These are phyloP conservation scores for Sugiyamaella lignohabitans DNA, from an alignment of 805 yeast species.

Conservation along the genomic window DNA sequence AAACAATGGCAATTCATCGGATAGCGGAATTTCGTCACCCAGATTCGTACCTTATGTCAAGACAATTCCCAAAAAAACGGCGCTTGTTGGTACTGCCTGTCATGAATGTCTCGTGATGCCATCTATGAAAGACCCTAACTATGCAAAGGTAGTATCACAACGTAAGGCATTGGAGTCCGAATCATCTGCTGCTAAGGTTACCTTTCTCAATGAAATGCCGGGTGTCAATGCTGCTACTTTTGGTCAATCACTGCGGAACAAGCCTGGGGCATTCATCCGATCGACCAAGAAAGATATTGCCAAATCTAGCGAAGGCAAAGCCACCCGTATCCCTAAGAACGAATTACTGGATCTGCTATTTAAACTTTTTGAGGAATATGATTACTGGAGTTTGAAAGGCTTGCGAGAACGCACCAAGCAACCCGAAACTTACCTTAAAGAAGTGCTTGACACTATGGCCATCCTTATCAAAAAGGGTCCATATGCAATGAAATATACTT, in stretches of 20 bases:
- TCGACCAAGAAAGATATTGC: slow-evolving; percentile 30
- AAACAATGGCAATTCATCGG: background rate
- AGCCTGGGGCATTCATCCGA: slow-evolving; percentile 63
- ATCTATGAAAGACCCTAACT: slow-evolving; percentile 62
- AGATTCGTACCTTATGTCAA: slow-evolving; percentile 73
- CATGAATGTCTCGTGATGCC: slow-evolving; percentile 92
- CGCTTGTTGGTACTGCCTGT: slow-evolving; percentile 76
- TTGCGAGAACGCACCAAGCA: slow-evolving; percentile 89
- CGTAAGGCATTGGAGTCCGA: slow-evolving; percentile 40
- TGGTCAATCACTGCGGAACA: slow-evolving; percentile 70
- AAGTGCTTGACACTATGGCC: slow-evolving; percentile 85
- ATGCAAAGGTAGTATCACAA: slow-evolving; percentile 53
- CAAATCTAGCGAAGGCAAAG: slow-evolving; percentile 63
- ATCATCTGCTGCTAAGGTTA: slow-evolving; percentile 54
- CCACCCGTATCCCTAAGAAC: slow-evolving; percentile 89
- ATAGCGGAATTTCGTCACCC: slow-evolving; percentile 15
- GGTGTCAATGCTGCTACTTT: slow-evolving; percentile 85
- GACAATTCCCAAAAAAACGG: slow-evolving; percentile 83
- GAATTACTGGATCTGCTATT: slow-evolving; percentile 84
- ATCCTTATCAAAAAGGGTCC: slow-evolving; percentile 90
- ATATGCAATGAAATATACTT: slow-evolving; percentile 82
- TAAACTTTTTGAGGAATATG: slow-evolving; percentile 86
- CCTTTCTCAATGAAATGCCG: slow-evolving; percentile 69
- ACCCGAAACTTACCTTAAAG: slow-evolving; percentile 85
- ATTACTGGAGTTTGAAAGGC: slow-evolving; percentile 95